A percentile compares a stretch with the other conserved stretches of the same genome.
Conservation (phyloP, 257 asterid genomes). For the Solanum arcanum region DNA sequence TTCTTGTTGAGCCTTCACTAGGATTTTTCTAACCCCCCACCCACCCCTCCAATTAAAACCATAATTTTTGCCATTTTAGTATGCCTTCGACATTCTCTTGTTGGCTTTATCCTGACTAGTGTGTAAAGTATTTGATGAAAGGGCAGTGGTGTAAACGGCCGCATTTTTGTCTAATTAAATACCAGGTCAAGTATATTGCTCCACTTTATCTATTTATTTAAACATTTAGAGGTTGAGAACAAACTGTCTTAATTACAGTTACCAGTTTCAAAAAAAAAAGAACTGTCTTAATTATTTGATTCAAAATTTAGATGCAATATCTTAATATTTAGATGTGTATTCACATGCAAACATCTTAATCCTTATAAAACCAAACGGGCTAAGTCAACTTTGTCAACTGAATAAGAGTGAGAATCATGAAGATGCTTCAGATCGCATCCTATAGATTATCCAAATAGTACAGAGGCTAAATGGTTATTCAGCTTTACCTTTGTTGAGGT, state of each 20-base stretch:
- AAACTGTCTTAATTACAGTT: neutral
- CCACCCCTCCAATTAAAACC: neutral
- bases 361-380: neutral
- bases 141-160: neutral
- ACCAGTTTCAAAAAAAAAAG: neutral
- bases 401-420: neutral
- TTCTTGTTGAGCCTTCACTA: no score
- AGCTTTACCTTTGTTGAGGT: constrained; percentile 43
- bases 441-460: neutral
- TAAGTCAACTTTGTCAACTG: neutral
- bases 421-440: neutral
- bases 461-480: neutral
- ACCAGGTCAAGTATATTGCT: neutral
- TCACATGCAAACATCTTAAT: neutral
- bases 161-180: neutral
- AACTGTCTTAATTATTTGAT: neutral
- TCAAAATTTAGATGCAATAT: neutral
- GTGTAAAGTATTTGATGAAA: neutral
- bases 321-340: neutral
- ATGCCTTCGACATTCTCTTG: neutral
- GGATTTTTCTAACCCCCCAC: neutral
- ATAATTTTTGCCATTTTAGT: neutral
- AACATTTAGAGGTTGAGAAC: neutral
- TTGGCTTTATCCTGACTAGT: neutral
- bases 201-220: neutral